Evolutionary conservation across 2,329 filamentous ascomycete species (phyloP).

Genomic region (Curvularia lunata): DNA sequence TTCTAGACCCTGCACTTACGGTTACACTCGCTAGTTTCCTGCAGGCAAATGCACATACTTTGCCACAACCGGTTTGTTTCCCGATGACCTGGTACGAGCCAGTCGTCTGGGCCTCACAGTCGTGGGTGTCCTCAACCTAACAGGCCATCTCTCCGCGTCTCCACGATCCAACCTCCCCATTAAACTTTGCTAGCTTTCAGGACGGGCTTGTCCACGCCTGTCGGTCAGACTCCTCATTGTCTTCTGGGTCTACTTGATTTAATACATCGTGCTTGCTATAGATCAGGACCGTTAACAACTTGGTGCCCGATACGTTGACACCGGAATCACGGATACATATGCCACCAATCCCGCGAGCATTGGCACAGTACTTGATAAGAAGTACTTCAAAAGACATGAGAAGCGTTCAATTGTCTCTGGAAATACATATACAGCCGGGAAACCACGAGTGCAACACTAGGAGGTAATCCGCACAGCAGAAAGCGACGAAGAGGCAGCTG

Average conservation of each 20-base stretch:
- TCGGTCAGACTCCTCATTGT: not conserved
- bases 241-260: not conserved
- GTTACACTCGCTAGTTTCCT: not conserved
- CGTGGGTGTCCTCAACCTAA: not conserved
- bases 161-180: not conserved
- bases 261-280: not conserved
- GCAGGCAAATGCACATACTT: not conserved
- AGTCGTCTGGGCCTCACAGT: slow-evolving; percentile 1
- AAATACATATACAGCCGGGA: not conserved
- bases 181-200: not conserved
- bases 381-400: too few relatives aligned
- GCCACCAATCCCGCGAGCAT: too few relatives aligned
- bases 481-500: not conserved
- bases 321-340: not conserved
- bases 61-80: not conserved
- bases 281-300: not conserved
- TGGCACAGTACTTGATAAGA: not conserved
- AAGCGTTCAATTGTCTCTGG: not conserved
- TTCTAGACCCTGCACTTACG: not conserved
- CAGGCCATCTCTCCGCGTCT: slow-evolving; percentile 2
- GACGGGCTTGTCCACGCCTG: not conserved
- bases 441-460: not conserved
- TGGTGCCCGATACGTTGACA: not conserved
- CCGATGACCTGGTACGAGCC: slow-evolving; percentile 4
- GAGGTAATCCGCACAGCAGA: not conserved